Evolutionary conservation across 371 early-diverging fungal genomes (phyloP).

Genomic region (Mucor racemosus): DNA sequence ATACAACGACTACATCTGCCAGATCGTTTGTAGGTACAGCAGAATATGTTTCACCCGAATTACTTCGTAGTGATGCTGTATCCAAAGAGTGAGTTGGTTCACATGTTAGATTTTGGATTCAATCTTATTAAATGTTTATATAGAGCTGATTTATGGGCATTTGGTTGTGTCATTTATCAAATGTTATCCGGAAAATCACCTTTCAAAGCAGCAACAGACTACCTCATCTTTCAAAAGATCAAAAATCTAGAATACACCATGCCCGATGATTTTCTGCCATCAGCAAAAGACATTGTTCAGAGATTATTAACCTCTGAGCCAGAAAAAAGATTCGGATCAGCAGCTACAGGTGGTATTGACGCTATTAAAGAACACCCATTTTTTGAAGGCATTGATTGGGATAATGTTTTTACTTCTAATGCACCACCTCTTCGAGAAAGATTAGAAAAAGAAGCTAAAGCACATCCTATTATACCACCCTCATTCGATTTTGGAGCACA

Average conservation of each 20-base stretch:
- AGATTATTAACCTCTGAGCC: slow-evolving; percentile 82
- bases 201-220: slow-evolving; percentile 95
- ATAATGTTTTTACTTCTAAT: slow-evolving; percentile 49
- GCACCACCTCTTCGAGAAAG: slow-evolving; percentile 40
- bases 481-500: slow-evolving; percentile 13
- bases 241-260: slow-evolving; percentile 83
- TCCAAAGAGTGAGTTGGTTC: slow-evolving; percentile 53
- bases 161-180: slow-evolving; percentile 98
- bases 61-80: slow-evolving; percentile 86
- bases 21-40: slow-evolving; percentile 98
- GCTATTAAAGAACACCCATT: slow-evolving; percentile 89
- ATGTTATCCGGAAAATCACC: slow-evolving; percentile 93
- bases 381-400: slow-evolving; percentile 90
- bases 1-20: slow-evolving; percentile 36
- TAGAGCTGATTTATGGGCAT: slow-evolving; percentile 97
- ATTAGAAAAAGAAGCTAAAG: slow-evolving; percentile 30
- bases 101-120: too few species aligned
- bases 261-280: slow-evolving; percentile 72
- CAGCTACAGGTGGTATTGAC: slow-evolving; percentile 61
- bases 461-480: slow-evolving; percentile 25
- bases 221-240: slow-evolving; percentile 95
- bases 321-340: slow-evolving; percentile 69
- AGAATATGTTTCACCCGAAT: slow-evolving; percentile 96
- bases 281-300: slow-evolving; percentile 75
- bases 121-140: background rate